These are phyloP conservation scores for Carallia pectinifolia DNA, from an alignment of 345 rosid species.

Conservation along the genomic window DNA sequence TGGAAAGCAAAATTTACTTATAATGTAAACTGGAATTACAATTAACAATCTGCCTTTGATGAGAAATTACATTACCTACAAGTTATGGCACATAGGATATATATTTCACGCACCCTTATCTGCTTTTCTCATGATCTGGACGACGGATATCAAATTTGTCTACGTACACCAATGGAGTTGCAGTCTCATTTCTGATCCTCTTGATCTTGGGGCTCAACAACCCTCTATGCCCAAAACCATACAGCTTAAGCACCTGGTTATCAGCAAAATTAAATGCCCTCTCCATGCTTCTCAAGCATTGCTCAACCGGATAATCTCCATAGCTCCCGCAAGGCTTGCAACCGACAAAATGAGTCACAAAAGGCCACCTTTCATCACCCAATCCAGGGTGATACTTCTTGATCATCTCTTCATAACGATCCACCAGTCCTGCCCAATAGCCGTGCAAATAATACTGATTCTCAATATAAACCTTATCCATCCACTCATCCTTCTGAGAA, in stretches of 20 bases:
- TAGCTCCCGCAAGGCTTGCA: constrained; percentile 98
- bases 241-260: constrained; percentile 83
- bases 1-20: constrained; percentile 27
- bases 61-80: constrained; percentile 43
- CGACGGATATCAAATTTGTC: constrained; percentile 77
- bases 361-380: constrained; percentile 98
- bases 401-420: constrained; percentile 90
- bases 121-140: constrained; percentile 26
- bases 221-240: constrained; percentile 90
- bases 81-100: constrained; percentile 35
- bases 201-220: constrained; percentile 89
- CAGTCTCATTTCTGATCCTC: constrained; percentile 85
- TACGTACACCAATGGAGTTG: constrained; percentile 60
- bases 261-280: constrained; percentile 94
- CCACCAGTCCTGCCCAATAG: constrained; percentile 92
- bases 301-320: constrained; percentile 90
- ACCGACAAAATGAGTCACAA: constrained; percentile 90
- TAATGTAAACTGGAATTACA: constrained; percentile 24
- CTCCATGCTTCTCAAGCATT: constrained; percentile 88
- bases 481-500: constrained; percentile 79
- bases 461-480: constrained; percentile 83
- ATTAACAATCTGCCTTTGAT: constrained; percentile 29
- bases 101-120: constrained; percentile 27
- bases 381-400: constrained; percentile 92
- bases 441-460: constrained; percentile 92